Conservation (phyloP, 345 rosid species). For the Zanthoxylum bungeanum region DNA sequence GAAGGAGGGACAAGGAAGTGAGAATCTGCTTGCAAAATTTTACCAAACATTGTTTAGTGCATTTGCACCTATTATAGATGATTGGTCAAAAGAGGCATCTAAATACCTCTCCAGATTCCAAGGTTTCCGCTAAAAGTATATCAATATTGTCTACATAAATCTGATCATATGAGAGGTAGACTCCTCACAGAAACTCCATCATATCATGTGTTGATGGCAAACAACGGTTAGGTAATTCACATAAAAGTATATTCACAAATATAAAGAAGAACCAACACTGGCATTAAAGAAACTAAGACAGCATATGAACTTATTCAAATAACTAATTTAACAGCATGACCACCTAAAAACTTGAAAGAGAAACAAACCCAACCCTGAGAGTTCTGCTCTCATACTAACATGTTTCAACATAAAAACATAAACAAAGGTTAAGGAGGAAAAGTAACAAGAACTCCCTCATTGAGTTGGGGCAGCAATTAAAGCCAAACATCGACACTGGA, state of each 20-base stretch:
- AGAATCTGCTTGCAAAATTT: background rate
- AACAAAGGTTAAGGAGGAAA: background rate
- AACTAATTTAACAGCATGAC: constrained; percentile 13
- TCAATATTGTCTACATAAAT: no score
- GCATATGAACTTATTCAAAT: background rate
- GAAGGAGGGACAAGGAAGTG: background rate
- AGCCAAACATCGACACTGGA: background rate
- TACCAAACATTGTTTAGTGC: background rate
- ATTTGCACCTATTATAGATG: background rate
- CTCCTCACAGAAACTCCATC: background rate
- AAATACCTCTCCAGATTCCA: background rate
- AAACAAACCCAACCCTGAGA: constrained; percentile 16
- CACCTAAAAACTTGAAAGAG: background rate
- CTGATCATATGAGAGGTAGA: background rate
- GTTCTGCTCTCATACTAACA: constrained; percentile 5
- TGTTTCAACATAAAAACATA: background rate
- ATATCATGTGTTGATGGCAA: background rate
- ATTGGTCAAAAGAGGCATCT: background rate
- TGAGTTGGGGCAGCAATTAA: constrained; percentile 5
- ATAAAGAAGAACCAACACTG: background rate
- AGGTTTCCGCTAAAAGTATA: background rate
- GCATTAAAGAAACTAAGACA: background rate
- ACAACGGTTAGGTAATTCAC: background rate
- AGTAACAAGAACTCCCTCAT: constrained; percentile 1
- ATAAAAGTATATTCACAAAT: background rate